phyloP scores from a whole-genome alignment of 1,139 yeast species.

The Trichomonascaceae sp. region DNA sequence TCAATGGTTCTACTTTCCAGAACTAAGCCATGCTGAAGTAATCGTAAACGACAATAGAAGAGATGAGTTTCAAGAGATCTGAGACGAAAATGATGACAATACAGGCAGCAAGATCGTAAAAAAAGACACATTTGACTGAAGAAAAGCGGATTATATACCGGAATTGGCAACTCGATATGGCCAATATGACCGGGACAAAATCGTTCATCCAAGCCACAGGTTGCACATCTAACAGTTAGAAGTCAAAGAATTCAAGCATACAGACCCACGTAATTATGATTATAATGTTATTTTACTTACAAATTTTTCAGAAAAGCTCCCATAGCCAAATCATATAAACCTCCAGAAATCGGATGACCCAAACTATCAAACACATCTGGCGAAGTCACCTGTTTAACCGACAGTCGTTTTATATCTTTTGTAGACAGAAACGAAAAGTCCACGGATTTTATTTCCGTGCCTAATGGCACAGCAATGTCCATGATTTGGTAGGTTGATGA shows the following conservation, averaged over 20 bases:
- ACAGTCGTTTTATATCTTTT: slow-evolving; percentile 73
- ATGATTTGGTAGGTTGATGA: slow-evolving; percentile 33
- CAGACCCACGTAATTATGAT: not conserved
- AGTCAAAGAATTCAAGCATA: not conserved
- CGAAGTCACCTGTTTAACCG: slow-evolving; percentile 92
- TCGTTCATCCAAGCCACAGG: slow-evolving; percentile 93
- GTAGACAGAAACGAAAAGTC: slow-evolving; percentile 85
- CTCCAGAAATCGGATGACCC: slow-evolving; percentile 93
- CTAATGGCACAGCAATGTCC: slow-evolving; percentile 96
- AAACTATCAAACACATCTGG: slow-evolving; percentile 92
- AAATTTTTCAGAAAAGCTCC: slow-evolving; percentile 89
- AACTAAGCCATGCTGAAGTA: slow-evolving; percentile 83
- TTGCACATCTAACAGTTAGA: slow-evolving; percentile 51
- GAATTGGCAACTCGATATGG: slow-evolving; percentile 92
- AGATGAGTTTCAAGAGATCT: slow-evolving; percentile 64
- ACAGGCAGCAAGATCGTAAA: slow-evolving; percentile 79
- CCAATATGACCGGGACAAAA: slow-evolving; percentile 99
- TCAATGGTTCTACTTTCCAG: slow-evolving; percentile 73
- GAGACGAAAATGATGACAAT: slow-evolving; percentile 81
- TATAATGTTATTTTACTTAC: slow-evolving; percentile 20
- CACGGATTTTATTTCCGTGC: slow-evolving; percentile 86
- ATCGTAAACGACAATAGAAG: slow-evolving; percentile 67
- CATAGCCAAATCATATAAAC: slow-evolving; percentile 85
- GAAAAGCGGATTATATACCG: slow-evolving; percentile 91
- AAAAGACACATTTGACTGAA: slow-evolving; percentile 85